phyloP scores from a whole-genome alignment of 1,284 basidiomycete genomes.

The Inonotus obliquus region DNA sequence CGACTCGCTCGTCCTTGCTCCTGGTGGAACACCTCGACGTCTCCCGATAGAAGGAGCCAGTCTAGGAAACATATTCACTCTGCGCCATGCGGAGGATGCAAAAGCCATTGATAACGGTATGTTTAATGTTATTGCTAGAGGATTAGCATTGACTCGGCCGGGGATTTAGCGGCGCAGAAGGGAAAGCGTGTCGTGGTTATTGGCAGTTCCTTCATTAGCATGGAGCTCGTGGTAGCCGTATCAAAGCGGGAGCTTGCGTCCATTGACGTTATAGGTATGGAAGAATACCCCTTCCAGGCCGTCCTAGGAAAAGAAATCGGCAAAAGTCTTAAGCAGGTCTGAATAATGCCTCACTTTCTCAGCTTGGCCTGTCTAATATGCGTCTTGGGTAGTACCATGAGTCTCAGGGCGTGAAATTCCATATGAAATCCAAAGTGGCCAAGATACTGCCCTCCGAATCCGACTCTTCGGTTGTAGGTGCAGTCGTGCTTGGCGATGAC shows the following conservation, averaged over 20 bases:
- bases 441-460: slow-evolving; percentile 62
- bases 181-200: slow-evolving; percentile 82
- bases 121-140: slow-evolving; percentile 15
- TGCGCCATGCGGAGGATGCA: slow-evolving; percentile 71
- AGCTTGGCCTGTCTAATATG: background rate
- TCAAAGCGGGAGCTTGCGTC: slow-evolving; percentile 71
- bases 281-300: slow-evolving; percentile 76
- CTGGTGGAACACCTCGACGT: slow-evolving; percentile 62
- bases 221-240: slow-evolving; percentile 83
- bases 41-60: slow-evolving; percentile 79
- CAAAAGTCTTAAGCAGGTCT: slow-evolving; percentile 71
- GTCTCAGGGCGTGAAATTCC: slow-evolving; percentile 79
- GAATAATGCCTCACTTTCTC: slow-evolving; percentile 11
- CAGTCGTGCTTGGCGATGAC: slow-evolving; percentile 68
- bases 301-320: slow-evolving; percentile 84
- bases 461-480: slow-evolving; percentile 40
- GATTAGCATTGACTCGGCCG: slow-evolving; percentile 3
- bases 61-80: slow-evolving; percentile 74
- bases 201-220: slow-evolving; percentile 90
- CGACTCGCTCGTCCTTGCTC: slow-evolving; percentile 70
- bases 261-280: slow-evolving; percentile 83
- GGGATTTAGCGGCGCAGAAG: slow-evolving; percentile 46
- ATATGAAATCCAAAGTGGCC: slow-evolving; percentile 72
- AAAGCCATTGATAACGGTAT: slow-evolving; percentile 71
- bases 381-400: slow-evolving; percentile 62